phyloP scores from a whole-genome alignment of 495 filamentous ascomycete genomes.

The Rusavskia elegans region DNA sequence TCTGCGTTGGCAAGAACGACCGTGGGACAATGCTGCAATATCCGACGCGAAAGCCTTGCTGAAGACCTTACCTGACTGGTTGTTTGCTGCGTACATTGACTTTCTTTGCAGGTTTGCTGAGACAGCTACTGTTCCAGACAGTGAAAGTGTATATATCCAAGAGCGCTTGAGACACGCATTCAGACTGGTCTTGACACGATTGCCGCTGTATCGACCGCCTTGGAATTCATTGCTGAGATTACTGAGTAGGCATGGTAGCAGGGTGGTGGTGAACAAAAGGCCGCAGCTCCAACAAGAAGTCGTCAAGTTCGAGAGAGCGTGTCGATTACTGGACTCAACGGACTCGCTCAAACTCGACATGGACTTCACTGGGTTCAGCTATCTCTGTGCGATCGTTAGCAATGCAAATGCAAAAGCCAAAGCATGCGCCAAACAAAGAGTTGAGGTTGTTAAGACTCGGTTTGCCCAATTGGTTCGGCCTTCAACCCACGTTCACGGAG shows the following conservation, averaged over 20 bases:
- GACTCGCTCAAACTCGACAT: slow-evolving; percentile 21
- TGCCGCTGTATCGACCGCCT: slow-evolving; percentile 9
- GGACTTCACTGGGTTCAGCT: slow-evolving; percentile 26
- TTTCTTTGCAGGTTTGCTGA: slow-evolving; percentile 24
- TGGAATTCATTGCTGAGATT: slow-evolving; percentile 15
- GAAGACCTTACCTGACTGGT: slow-evolving; percentile 11
- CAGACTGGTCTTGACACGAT: slow-evolving; percentile 2
- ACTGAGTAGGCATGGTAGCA: neutral
- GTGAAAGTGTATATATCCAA: neutral
- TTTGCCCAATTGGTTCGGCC: neutral
- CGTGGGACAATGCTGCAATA: neutral
- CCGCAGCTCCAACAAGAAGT: neutral
- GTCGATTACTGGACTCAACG: slow-evolving; percentile 21
- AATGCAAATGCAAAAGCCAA: neutral
- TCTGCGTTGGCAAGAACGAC: slow-evolving; percentile 7
- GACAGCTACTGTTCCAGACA: neutral
- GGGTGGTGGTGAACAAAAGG: neutral
- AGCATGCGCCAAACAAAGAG: neutral
- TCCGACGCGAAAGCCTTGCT: neutral
- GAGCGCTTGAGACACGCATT: slow-evolving; percentile 1
- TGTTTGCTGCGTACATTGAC: slow-evolving; percentile 33
- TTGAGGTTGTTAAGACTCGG: neutral
- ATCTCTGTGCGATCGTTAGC: slow-evolving; percentile 20
- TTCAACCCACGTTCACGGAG: too few relatives aligned
- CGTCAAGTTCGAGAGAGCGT: slow-evolving; percentile 3